Base-by-base conservation (phyloP, 2,329 filamentous ascomycete species). In the Cryphonectria japonica region DNA sequence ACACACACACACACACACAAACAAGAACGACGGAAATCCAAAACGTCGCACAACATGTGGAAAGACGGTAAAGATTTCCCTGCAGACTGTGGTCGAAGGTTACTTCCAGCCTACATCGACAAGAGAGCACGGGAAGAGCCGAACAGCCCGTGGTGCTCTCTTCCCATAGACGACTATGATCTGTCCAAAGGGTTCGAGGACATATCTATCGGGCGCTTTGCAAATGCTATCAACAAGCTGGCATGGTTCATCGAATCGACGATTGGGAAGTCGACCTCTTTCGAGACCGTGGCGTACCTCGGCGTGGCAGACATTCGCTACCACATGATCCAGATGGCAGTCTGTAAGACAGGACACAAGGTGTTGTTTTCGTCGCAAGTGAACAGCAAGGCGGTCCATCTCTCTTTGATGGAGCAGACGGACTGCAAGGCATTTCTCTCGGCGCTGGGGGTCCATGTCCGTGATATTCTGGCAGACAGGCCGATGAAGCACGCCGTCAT, bases 301-400 rank as follows among this genome's bases (percentile, higher is more conserved):
- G 75, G 75, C 7, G 54, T 66, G 7, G 61, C 71, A 2, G 75
- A 76, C 69, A 37, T 75, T 8, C 70, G 75, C 39, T 76, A 76
- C 26, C 74, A 76, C 37, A 75, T 76, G 67, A 70, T 76, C 6
- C 69, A 75, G 66, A 75, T 76, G 73, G 75, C 75, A 7, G 73
- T 72, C n/a, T 74, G 71, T 46, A 76, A 76, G 54, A 76, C 75
- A 19, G 75, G 75, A 16, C 74, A 75, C 52, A 73, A 74, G 66
- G 74, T 74, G 29, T 39, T 76, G 6, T 75, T 75, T 50, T 76
- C 75, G 16, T 74, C 75, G 39, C 75, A 74, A 29, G 65, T 76
- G 39, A 76, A 76, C 50, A 76, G 66, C 66, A 68, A 73, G 19
- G 37, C 37, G 1, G 70, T 76, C 3, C 75, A 76, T 54, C 19